Conservation (phyloP, 1,284 basidiomycete genomes). For the Tetrapyrgos nigripes region DNA sequence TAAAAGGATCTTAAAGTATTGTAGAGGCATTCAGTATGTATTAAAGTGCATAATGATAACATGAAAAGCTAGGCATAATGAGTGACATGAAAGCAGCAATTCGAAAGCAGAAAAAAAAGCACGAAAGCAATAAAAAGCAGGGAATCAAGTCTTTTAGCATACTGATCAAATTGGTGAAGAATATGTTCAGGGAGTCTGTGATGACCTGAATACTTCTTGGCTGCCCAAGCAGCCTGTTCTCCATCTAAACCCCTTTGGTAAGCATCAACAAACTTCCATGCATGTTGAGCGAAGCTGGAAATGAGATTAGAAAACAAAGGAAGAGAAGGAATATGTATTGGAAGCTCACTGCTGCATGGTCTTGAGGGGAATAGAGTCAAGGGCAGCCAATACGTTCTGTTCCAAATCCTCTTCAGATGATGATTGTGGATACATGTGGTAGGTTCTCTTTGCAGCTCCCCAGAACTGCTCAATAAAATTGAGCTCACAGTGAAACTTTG, state of each 20-base stretch:
- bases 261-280: constrained; percentile 21
- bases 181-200: constrained; percentile 17
- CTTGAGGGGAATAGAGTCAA: background rate
- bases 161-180: constrained; percentile 15
- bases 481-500: constrained; percentile 26
- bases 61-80: too few species aligned
- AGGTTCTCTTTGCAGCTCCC: constrained; percentile 28
- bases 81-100: too few species aligned
- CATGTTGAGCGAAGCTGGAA: constrained; percentile 11
- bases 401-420: constrained; percentile 15
- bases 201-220: constrained; percentile 25
- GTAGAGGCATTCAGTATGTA: too few species aligned
- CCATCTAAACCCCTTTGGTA: constrained; percentile 23
- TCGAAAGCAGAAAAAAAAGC: too few species aligned
- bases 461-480: constrained; percentile 27
- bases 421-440: constrained; percentile 13
- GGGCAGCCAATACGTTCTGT: constrained; percentile 10
- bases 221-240: constrained; percentile 26
- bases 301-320: background rate
- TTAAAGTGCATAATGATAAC: too few species aligned
- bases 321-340: background rate
- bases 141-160: too few species aligned
- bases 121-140: too few species aligned
- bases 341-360: background rate
- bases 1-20: too few species aligned